Conservation (phyloP, 306 rosid species). For the Amphicarpaea edgeworthii region DNA sequence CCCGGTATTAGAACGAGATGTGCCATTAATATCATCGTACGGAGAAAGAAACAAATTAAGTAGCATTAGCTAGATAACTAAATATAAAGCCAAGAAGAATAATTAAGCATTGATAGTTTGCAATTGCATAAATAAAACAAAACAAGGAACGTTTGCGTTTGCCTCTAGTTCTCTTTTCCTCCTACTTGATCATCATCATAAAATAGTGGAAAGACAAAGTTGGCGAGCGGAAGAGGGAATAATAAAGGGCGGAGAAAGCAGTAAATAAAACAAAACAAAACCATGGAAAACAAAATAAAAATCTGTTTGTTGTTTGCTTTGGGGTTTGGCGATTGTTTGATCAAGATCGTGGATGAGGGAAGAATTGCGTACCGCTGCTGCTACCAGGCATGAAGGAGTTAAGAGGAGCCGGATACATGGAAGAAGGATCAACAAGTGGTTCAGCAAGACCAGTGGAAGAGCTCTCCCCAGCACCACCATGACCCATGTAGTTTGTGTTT, state of each 20-base stretch:
- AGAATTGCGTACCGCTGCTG: constrained; percentile 99
- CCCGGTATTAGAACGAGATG: constrained; percentile 41
- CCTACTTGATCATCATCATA: constrained; percentile 43
- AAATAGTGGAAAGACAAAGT: constrained; percentile 23
- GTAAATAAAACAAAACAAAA: constrained; percentile 17
- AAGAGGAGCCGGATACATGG: constrained; percentile 72
- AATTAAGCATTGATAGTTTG: constrained; percentile 43
- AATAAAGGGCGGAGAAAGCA: background rate
- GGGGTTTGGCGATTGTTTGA: constrained; percentile 28
- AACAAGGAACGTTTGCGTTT: constrained; percentile 38
- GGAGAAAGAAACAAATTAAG: constrained; percentile 42
- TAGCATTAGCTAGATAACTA: constrained; percentile 12
- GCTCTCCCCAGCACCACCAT: constrained; percentile 56
- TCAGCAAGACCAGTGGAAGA: constrained; percentile 62
- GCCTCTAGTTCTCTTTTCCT: constrained; percentile 21
- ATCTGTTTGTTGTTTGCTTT: background rate
- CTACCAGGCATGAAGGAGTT: constrained; percentile 85
- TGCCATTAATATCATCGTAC: constrained; percentile 43
- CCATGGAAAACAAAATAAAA: constrained; percentile 9
- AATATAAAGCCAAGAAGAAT: constrained; percentile 3
- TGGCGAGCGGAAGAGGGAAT: background rate
- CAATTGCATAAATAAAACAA: constrained; percentile 44
- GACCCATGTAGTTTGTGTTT: constrained; percentile 35
- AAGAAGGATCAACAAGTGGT: constrained; percentile 63
- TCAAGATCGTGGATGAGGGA: constrained; percentile 96